Evolutionary conservation across 495 filamentous ascomycete genomes (phyloP).

Genomic region (Penicillium arizonense): DNA sequence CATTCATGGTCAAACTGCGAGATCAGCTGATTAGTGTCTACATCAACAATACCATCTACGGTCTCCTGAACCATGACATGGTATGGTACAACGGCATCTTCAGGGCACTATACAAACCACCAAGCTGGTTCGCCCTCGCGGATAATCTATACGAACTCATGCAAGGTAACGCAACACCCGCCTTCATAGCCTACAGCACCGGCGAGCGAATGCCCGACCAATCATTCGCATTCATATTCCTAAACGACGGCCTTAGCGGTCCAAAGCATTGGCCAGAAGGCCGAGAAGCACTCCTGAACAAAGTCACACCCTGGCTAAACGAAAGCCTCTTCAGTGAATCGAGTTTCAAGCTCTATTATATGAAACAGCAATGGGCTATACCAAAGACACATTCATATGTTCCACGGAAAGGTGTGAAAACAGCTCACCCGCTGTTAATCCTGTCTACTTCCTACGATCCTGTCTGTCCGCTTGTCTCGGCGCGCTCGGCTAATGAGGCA

Average conservation of each 20-base stretch:
- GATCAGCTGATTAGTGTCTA: slow-evolving; percentile 39
- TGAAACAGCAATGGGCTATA: slow-evolving; percentile 36
- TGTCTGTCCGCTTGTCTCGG: slow-evolving; percentile 41
- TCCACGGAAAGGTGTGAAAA: slow-evolving; percentile 28
- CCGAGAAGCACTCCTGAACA: background rate
- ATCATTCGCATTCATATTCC: background rate
- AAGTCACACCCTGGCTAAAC: slow-evolving; percentile 9
- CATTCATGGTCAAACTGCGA: slow-evolving; percentile 20
- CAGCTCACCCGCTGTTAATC: slow-evolving; percentile 38
- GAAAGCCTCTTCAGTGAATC: slow-evolving; percentile 8
- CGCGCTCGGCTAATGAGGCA: slow-evolving; percentile 32
- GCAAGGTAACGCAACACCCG: slow-evolving; percentile 39
- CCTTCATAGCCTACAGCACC: slow-evolving; percentile 32
- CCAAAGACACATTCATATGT: slow-evolving; percentile 37
- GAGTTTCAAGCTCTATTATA: slow-evolving; percentile 26
- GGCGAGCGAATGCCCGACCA: background rate
- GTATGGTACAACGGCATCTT: slow-evolving; percentile 38
- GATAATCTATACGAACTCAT: slow-evolving; percentile 32
- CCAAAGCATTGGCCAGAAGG: slow-evolving; percentile 5
- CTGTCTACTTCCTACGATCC: slow-evolving; percentile 45
- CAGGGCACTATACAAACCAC: slow-evolving; percentile 33
- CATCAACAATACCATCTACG: slow-evolving; percentile 36
- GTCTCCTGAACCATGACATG: slow-evolving; percentile 32
- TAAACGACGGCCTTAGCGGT: slow-evolving; percentile 12
- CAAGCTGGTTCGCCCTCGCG: slow-evolving; percentile 32